phyloP scores from a whole-genome alignment of 805 yeast genomes.

The Cyberlindnera galapagoensis region DNA sequence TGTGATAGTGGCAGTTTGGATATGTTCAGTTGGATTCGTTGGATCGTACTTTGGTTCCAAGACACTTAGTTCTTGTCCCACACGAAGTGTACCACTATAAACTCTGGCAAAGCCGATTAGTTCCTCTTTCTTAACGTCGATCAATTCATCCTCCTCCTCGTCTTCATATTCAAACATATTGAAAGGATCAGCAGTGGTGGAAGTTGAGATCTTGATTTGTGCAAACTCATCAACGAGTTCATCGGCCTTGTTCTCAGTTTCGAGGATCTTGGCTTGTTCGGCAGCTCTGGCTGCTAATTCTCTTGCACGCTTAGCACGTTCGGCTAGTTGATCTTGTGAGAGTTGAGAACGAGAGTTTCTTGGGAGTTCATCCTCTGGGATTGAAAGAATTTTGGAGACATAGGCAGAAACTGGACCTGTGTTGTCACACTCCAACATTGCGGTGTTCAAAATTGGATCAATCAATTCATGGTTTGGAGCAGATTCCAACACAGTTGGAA shows the following conservation, averaged over 20 bases:
- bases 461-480: slow-evolving; percentile 46
- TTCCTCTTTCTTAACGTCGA: slow-evolving; percentile 46
- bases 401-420: slow-evolving; percentile 65
- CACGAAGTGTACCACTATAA: slow-evolving; percentile 73
- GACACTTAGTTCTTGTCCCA: slow-evolving; percentile 70
- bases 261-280: slow-evolving; percentile 35
- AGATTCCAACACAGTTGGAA: slow-evolving; percentile 57
- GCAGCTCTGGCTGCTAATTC: slow-evolving; percentile 65
- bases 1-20: slow-evolving; percentile 51
- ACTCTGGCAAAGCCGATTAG: slow-evolving; percentile 85
- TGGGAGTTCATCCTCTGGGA: slow-evolving; percentile 80
- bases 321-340: slow-evolving; percentile 52
- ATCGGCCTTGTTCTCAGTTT: slow-evolving; percentile 14
- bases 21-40: slow-evolving; percentile 44
- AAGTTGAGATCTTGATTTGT: slow-evolving; percentile 16
- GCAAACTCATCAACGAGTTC: slow-evolving; percentile 21
- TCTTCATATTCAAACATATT: slow-evolving; percentile 44
- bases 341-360: slow-evolving; percentile 34
- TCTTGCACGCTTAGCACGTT: slow-evolving; percentile 58
- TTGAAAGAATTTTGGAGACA: slow-evolving; percentile 82
- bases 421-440: slow-evolving; percentile 65
- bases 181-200: slow-evolving; percentile 26
- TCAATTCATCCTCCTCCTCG: slow-evolving; percentile 40
- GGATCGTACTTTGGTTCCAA: slow-evolving; percentile 89
- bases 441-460: slow-evolving; percentile 40